Evolutionary conservation across 306 rosid genomes (phyloP).

Genomic region (Bauhinia variegata): DNA sequence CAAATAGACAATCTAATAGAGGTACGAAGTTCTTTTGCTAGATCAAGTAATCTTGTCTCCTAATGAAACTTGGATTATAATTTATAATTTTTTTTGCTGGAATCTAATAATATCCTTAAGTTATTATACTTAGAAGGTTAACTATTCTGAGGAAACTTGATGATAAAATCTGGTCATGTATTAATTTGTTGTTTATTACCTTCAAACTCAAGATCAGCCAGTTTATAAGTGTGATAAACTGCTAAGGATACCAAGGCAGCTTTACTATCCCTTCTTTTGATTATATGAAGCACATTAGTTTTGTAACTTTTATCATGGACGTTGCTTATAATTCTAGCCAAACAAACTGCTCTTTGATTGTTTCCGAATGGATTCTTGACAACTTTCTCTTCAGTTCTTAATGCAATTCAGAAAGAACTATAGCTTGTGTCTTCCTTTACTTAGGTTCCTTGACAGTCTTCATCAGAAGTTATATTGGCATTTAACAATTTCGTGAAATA

Average conservation of each 20-base stretch:
- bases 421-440: slow-evolving; percentile 21
- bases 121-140: slow-evolving; percentile 32
- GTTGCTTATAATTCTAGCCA: not conserved
- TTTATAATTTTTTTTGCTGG: slow-evolving; percentile 5
- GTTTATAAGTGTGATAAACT: slow-evolving; percentile 26
- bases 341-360: not conserved
- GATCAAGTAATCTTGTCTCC: slow-evolving; percentile 9
- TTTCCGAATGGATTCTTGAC: slow-evolving; percentile 21
- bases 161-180: slow-evolving; percentile 23
- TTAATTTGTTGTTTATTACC: slow-evolving; percentile 12
- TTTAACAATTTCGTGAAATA: slow-evolving; percentile 7
- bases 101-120: slow-evolving; percentile 31
- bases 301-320: slow-evolving; percentile 1
- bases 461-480: slow-evolving; percentile 16
- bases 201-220: slow-evolving; percentile 13
- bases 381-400: slow-evolving; percentile 25
- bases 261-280: slow-evolving; percentile 20
- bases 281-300: slow-evolving; percentile 19
- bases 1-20: slow-evolving; percentile 84
- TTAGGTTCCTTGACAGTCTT: slow-evolving; percentile 21
- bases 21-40: slow-evolving; percentile 57
- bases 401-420: slow-evolving; percentile 18
- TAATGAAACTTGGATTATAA: slow-evolving; percentile 18
- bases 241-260: slow-evolving; percentile 23
- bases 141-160: slow-evolving; percentile 20